Percentiles rank a stretch among this genome's conserved stretches.
Evolutionary conservation across 1,284 basidiomycete species (phyloP).

Genomic region (Wallemia hederae): DNA sequence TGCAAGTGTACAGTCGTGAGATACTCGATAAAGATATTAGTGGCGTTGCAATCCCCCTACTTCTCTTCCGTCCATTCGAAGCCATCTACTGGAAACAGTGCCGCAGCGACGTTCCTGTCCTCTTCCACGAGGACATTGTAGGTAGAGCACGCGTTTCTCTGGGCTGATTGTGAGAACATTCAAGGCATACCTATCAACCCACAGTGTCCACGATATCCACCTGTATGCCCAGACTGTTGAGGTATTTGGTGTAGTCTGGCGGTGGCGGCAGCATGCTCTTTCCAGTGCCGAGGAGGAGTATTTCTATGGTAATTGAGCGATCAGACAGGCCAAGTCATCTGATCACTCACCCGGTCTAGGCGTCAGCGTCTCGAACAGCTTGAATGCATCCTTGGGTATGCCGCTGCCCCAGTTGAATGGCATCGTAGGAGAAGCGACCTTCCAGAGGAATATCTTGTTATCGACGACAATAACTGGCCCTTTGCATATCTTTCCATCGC

Average conservation of each 20-base stretch:
- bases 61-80: not conserved
- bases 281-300: constrained; percentile 69
- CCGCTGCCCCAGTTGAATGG: constrained; percentile 17
- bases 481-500: not conserved
- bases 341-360: constrained; percentile 51
- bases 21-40: no score
- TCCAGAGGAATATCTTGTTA: constrained; percentile 67
- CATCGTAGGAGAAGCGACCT: constrained; percentile 29
- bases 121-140: constrained; percentile 82
- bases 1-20: no score
- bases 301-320: constrained; percentile 26
- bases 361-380: constrained; percentile 45
- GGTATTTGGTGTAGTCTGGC: constrained; percentile 30
- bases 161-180: not conserved
- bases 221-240: constrained; percentile 55
- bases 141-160: constrained; percentile 77
- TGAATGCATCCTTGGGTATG: constrained; percentile 20
- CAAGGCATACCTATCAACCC: constrained; percentile 13
- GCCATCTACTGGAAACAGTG: constrained; percentile 33
- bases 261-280: constrained; percentile 40
- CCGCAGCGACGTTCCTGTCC: constrained; percentile 65
- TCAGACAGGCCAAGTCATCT: not conserved
- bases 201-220: constrained; percentile 87
- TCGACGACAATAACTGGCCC: constrained; percentile 40
- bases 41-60: not conserved